Percentiles rank a stretch among this genome's conserved stretches.
Conservation (phyloP, 306 rosid species). For the Delonix regia region DNA sequence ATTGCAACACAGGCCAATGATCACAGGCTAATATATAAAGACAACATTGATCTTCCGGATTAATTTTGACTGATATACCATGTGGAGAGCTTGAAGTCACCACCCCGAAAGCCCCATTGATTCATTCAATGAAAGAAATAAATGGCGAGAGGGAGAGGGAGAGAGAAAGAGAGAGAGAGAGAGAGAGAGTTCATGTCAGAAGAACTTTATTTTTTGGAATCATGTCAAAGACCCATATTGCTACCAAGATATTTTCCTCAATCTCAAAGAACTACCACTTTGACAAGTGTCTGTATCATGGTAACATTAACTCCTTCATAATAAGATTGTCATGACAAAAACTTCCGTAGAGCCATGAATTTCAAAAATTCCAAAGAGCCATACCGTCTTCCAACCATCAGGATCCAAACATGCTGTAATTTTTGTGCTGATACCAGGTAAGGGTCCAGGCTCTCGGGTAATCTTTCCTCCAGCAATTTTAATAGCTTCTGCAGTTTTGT, state of each 20-base stretch:
- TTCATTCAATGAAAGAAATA: neutral
- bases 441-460: slow-evolving; percentile 86
- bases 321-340: neutral
- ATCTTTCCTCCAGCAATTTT: slow-evolving; percentile 85
- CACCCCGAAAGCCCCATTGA: neutral
- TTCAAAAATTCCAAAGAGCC: slow-evolving; percentile 25
- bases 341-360: no score
- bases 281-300: neutral
- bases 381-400: slow-evolving; percentile 97
- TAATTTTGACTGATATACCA: neutral
- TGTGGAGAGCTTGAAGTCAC: neutral
- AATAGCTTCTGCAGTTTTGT: slow-evolving; percentile 89
- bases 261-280: neutral
- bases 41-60: neutral
- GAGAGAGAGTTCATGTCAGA: neutral
- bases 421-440: slow-evolving; percentile 82
- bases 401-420: slow-evolving; percentile 93
- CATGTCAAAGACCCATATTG: neutral
- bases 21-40: neutral
- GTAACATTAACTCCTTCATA: neutral
- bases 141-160: neutral
- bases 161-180: no score
- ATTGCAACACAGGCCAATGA: neutral
- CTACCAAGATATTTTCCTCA: neutral
- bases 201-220: neutral